Percentiles rank a stretch among this genome's conserved stretches.
Conservation (phyloP, 306 rosid species). For the Vigna unguiculata region DNA sequence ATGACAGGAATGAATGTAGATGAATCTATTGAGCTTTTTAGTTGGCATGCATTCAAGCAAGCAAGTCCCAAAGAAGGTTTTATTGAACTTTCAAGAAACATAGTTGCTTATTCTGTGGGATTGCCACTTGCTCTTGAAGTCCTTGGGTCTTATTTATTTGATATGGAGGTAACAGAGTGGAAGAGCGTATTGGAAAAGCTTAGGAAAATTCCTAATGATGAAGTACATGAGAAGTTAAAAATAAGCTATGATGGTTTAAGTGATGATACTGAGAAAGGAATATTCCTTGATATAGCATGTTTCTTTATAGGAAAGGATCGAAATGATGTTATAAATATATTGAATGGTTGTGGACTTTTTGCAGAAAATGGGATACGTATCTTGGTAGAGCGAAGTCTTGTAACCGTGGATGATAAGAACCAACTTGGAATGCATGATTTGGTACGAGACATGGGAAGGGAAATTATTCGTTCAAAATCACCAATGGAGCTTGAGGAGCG, state of each 20-base stretch:
- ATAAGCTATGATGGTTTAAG: conserved; percentile 34
- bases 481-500: conserved; percentile 10
- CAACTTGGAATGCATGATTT: conserved; percentile 45
- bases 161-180: neutral
- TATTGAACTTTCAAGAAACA: neutral
- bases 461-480: conserved; percentile 10
- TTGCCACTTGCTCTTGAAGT: conserved; percentile 44
- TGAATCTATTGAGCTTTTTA: conserved; percentile 42
- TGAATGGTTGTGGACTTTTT: conserved; percentile 2
- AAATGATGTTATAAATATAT: conserved; percentile 1
- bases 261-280: neutral
- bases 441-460: conserved; percentile 39
- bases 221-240: conserved; percentile 23
- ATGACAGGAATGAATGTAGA: conserved; percentile 1
- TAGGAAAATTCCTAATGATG: conserved; percentile 18
- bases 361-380: conserved; percentile 16
- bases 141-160: conserved; percentile 23
- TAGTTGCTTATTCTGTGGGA: conserved; percentile 27
- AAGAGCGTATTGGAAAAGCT: conserved; percentile 2
- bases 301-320: conserved; percentile 35
- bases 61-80: conserved; percentile 1
- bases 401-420: neutral
- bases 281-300: conserved; percentile 44
- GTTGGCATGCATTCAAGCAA: conserved; percentile 47
- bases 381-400: conserved; percentile 20